Evolutionary conservation across 306 rosid genomes (phyloP), one percentile per base, ranked within the genome.

Genomic region (Cucumis sativus): DNA sequence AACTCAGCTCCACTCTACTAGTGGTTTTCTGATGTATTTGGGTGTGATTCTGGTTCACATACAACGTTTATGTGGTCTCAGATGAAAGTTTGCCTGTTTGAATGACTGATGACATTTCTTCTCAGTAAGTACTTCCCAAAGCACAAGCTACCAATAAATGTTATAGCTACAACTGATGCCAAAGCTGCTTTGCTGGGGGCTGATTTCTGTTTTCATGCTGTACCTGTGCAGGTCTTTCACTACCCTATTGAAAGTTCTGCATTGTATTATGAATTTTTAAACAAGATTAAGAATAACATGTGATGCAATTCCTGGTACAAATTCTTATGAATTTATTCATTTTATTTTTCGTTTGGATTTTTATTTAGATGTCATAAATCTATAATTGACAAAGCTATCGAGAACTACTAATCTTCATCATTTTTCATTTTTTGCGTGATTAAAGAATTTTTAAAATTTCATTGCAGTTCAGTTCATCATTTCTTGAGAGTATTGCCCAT

Each of bases 171-270:
- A 60, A 94, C 86, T 10, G 95, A 94, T 89, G 92, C 95, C 23
- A 90, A 90, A 80, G 84, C 82, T 76, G 97, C 98, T 83, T 80
- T 94, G 80, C 83, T 81, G 33, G 83, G 73, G 79, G 97, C 97
- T 0, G 97, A 94, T 82, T 94, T 84, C 81, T 92, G 95, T 80
- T 82, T 94, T 71, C 97, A 94, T 84, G 97, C 97, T 8, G 95
- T 94, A 63, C 97, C 98, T 59, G 98, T 94, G 80, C 97, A 94
- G 98, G 98, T 92, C 69, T 74, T 78, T 79, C n/a, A 6, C 58
- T 25, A 15, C 64, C 40, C 61, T 63, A 21, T 35, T 52, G 52
- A 77, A 33, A 57, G 30, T 51, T 55, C 33, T 25, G 21, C 76
- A 71, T 47, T 49, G 0, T 71, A 11, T 49, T 70, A 71, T 28